phyloP scores from a whole-genome alignment of 305 asterid species.

The Withania somnifera region DNA sequence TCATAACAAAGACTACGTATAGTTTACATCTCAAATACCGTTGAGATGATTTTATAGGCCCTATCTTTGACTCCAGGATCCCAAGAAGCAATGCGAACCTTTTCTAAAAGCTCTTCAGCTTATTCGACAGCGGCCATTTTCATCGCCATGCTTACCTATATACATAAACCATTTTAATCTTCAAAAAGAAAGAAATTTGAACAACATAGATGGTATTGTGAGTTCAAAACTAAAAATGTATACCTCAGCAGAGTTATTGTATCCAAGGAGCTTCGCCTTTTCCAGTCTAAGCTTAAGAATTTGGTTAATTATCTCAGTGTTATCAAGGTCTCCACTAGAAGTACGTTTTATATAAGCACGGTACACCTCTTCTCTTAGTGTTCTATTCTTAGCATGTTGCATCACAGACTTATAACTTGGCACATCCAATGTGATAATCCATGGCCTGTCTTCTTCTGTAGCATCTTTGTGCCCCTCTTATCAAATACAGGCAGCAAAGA shows the following conservation, averaged over 20 bases:
- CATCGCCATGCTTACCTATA: constrained; percentile 89
- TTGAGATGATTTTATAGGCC: not conserved
- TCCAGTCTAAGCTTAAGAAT: constrained; percentile 81
- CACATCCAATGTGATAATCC: constrained; percentile 89
- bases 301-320: constrained; percentile 71
- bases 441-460: constrained; percentile 85
- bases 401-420: constrained; percentile 83
- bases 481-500: constrained; percentile 6
- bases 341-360: constrained; percentile 82
- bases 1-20: not conserved
- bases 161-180: not conserved
- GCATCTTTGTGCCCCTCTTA: constrained; percentile 91
- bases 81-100: constrained; percentile 88
- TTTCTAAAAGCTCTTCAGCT: constrained; percentile 92
- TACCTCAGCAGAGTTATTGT: constrained; percentile 91
- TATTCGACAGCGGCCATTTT: constrained; percentile 92
- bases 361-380: constrained; percentile 92
- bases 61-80: constrained; percentile 90
- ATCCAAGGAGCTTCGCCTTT: constrained; percentile 95
- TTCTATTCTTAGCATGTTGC: constrained; percentile 86
- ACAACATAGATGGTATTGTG: not conserved
- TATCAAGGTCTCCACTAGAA: constrained; percentile 86
- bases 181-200: not conserved
- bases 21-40: not conserved
- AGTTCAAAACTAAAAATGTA: not conserved